A percentile compares a stretch with the other conserved stretches of the same genome.
These are phyloP conservation scores for Aspergillus bertholletiae DNA, from an alignment of 495 filamentous ascomycete genomes.

Conservation along the genomic window DNA sequence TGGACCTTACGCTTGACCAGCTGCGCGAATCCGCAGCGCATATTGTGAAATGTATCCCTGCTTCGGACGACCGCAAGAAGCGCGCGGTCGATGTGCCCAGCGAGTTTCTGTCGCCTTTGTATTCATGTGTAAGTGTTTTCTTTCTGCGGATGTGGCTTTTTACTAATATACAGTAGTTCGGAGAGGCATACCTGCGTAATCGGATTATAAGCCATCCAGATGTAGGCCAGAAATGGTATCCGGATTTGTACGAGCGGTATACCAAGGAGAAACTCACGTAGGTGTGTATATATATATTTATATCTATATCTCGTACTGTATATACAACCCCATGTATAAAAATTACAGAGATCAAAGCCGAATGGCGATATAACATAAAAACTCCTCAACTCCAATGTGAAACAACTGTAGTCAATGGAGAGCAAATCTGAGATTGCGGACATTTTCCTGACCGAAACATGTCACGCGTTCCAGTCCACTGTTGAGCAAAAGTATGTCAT, in stretches of 20 bases:
- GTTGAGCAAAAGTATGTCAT: too few relatives aligned
- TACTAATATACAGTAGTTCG: constrained; percentile 31
- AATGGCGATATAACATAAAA: too few relatives aligned
- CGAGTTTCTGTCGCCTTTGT: constrained; percentile 40
- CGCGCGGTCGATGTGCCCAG: constrained; percentile 39
- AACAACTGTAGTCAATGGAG: too few relatives aligned
- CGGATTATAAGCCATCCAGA: constrained; percentile 88
- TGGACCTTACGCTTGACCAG: constrained; percentile 70
- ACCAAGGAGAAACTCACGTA: constrained; percentile 14
- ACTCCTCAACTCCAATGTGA: too few relatives aligned
- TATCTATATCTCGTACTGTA: too few relatives aligned
- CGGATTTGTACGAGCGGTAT: constrained; percentile 57
- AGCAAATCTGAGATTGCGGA: too few relatives aligned
- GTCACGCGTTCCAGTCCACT: too few relatives aligned
- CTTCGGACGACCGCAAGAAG: constrained; percentile 33
- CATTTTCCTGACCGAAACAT: too few relatives aligned
- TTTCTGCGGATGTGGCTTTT: neutral
- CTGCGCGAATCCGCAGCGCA: constrained; percentile 34
- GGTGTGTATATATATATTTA: too few relatives aligned
- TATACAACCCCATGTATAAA: too few relatives aligned
- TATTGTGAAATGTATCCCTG: constrained; percentile 34
- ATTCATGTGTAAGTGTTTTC: constrained; percentile 33
- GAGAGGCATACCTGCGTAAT: constrained; percentile 60
- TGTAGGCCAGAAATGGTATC: constrained; percentile 84
- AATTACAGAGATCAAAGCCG: too few relatives aligned